Evolutionary conservation across 306 rosid species (phyloP).

Genomic region (Trifolium fragiferum): DNA sequence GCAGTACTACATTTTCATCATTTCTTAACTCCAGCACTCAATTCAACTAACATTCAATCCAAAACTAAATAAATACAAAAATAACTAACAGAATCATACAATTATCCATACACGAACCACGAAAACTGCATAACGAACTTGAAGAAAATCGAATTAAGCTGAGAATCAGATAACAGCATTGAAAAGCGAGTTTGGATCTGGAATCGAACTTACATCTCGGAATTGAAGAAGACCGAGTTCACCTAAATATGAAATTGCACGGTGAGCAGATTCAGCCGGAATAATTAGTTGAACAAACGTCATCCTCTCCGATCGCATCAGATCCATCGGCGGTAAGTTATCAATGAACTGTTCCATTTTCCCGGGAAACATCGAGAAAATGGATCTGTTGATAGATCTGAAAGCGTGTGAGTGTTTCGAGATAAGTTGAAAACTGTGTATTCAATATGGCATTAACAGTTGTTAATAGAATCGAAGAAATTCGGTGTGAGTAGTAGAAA

Average conservation of each 20-base stretch:
- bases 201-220: constrained; percentile 71
- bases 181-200: constrained; percentile 45
- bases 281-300: constrained; percentile 93
- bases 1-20: constrained; percentile 23
- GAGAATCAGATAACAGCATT: neutral
- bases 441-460: constrained; percentile 51
- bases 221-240: constrained; percentile 96
- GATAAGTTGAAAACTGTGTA: constrained; percentile 38
- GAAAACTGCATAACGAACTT: constrained; percentile 26
- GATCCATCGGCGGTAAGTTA: constrained; percentile 88
- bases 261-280: constrained; percentile 93
- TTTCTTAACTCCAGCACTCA: constrained; percentile 11
- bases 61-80: neutral
- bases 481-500: constrained; percentile 30
- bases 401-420: constrained; percentile 16
- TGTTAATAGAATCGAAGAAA: constrained; percentile 52
- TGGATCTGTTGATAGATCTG: constrained; percentile 61
- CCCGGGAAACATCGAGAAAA: constrained; percentile 55
- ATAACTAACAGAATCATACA: constrained; percentile 1
- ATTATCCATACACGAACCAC: constrained; percentile 8
- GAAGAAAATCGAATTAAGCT: constrained; percentile 4
- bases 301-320: constrained; percentile 99
- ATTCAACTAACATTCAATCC: constrained; percentile 32
- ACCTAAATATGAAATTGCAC: constrained; percentile 90
- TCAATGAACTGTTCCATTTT: constrained; percentile 82